phyloP scores from a whole-genome alignment of 129 eudicot species.

The Ambrosia trifida region DNA sequence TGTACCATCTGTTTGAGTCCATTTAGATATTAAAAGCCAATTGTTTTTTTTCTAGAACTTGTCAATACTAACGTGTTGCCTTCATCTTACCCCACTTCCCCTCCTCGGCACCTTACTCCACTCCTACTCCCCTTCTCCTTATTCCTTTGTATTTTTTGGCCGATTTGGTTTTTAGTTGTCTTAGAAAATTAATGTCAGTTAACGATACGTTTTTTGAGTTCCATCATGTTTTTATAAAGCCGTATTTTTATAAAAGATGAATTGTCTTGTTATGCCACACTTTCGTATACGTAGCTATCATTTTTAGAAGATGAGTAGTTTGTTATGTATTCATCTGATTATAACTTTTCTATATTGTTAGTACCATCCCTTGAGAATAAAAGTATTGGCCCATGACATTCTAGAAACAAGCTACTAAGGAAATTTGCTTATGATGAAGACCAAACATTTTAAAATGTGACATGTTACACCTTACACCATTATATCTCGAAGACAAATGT shows the following conservation, averaged over 20 bases:
- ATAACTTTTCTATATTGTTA: neutral
- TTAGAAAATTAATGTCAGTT: neutral
- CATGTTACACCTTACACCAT: neutral
- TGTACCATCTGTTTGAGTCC: neutral
- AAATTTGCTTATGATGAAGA: neutral
- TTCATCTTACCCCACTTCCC: neutral
- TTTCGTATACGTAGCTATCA: neutral
- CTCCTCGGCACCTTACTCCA: neutral
- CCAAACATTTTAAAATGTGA: neutral
- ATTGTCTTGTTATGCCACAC: neutral
- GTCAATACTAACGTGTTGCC: neutral
- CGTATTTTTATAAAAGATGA: neutral
- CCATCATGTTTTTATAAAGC: neutral
- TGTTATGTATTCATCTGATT: neutral
- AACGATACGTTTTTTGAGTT: neutral
- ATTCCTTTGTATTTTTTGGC: neutral
- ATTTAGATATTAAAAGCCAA: neutral
- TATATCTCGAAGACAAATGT: neutral
- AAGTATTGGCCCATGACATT: neutral
- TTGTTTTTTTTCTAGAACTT: neutral
- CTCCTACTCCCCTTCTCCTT: neutral
- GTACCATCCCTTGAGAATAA: neutral
- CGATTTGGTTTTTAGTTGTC: neutral
- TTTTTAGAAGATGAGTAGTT: neutral
- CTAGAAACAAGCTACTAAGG: neutral